A percentile compares a stretch with the other conserved stretches of the same genome.
phyloP scores from a whole-genome alignment of 2,329 filamentous ascomycete species.

The Bipolaris victoriae region DNA sequence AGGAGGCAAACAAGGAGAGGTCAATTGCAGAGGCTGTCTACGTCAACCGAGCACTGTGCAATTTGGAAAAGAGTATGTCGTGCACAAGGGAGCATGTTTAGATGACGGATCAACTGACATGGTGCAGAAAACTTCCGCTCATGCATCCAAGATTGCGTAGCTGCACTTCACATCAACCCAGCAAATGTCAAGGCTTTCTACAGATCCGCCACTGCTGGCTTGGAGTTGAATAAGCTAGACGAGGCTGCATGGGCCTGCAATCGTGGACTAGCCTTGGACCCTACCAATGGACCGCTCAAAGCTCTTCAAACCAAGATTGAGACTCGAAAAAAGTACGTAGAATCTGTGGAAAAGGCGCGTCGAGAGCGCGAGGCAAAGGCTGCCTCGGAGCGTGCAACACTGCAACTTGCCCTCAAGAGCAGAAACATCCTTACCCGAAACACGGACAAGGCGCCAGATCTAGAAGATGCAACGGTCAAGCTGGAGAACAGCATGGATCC shows the following conservation, averaged over 20 bases:
- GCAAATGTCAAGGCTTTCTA: slow-evolving; percentile 90
- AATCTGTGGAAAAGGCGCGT: slow-evolving; percentile 63
- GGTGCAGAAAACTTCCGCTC: slow-evolving; percentile 78
- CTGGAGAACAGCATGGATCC: slow-evolving; percentile 77
- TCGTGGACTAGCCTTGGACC: slow-evolving; percentile 75
- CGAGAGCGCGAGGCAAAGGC: slow-evolving; percentile 61
- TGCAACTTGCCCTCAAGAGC: slow-evolving; percentile 62
- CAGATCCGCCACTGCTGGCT: slow-evolving; percentile 77
- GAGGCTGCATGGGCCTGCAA: slow-evolving; percentile 83
- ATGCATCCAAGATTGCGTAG: slow-evolving; percentile 83
- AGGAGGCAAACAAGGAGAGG: slow-evolving; percentile 66
- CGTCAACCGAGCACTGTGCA: slow-evolving; percentile 87
- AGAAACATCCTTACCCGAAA: slow-evolving; percentile 71
- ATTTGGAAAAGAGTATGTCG: slow-evolving; percentile 75
- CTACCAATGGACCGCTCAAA: slow-evolving; percentile 70
- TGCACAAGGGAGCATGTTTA: background rate
- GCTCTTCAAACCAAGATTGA: slow-evolving; percentile 68
- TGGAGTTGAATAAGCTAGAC: slow-evolving; percentile 75
- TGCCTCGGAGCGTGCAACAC: slow-evolving; percentile 63
- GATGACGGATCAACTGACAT: slow-evolving; percentile 1
- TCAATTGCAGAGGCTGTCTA: slow-evolving; percentile 76
- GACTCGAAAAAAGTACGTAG: slow-evolving; percentile 62
- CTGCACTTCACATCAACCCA: slow-evolving; percentile 78
- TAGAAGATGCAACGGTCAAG: slow-evolving; percentile 79
- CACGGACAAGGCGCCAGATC: slow-evolving; percentile 77